These are phyloP conservation scores for Penicillium bialowiezense DNA, from an alignment of 495 filamentous ascomycete species.

Conservation along the genomic window DNA sequence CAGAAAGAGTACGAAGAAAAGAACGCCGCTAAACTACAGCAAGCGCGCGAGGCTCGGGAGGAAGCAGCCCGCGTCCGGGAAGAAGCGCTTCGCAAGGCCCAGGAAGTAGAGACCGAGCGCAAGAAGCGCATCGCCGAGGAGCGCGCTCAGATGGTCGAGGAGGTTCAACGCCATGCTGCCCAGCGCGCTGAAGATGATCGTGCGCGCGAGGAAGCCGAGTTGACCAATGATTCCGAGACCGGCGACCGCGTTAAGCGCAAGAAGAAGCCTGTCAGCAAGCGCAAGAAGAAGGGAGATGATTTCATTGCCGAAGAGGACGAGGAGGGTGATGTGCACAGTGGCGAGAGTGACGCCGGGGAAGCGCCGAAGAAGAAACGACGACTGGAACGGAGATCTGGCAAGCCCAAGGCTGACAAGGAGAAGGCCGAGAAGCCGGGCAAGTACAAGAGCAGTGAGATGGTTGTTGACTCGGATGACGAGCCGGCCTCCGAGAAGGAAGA, in stretches of 20 bases:
- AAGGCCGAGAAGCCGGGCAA: conserved; percentile 39
- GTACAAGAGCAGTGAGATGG: conserved; percentile 77
- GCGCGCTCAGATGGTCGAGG: conserved; percentile 71
- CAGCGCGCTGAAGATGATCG: conserved; percentile 71
- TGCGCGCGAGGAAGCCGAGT: conserved; percentile 62
- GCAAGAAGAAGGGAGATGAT: conserved; percentile 63
- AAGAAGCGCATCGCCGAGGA: conserved; percentile 79
- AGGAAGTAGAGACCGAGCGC: conserved; percentile 64
- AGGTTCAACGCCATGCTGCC: conserved; percentile 67
- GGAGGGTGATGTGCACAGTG: conserved; percentile 13
- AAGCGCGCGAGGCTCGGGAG: conserved; percentile 72
- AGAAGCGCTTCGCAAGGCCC: conserved; percentile 62
- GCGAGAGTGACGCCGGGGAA: conserved; percentile 32
- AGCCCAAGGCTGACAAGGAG: conserved; percentile 41
- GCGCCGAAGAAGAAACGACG: conserved; percentile 52
- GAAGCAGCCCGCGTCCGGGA: conserved; percentile 72
- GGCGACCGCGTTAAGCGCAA: conserved; percentile 72
- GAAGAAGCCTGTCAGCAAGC: conserved; percentile 55
- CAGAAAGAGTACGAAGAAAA: conserved; percentile 92
- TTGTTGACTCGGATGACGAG: conserved; percentile 70
- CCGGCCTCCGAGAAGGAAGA: conserved; percentile 37
- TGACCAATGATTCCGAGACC: conserved; percentile 73
- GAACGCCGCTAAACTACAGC: conserved; percentile 78
- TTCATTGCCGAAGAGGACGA: conserved; percentile 28
- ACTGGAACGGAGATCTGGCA: conserved; percentile 52